phyloP scores from a whole-genome alignment of 495 filamentous ascomycete species.

The Hypoxylon perforatum region DNA sequence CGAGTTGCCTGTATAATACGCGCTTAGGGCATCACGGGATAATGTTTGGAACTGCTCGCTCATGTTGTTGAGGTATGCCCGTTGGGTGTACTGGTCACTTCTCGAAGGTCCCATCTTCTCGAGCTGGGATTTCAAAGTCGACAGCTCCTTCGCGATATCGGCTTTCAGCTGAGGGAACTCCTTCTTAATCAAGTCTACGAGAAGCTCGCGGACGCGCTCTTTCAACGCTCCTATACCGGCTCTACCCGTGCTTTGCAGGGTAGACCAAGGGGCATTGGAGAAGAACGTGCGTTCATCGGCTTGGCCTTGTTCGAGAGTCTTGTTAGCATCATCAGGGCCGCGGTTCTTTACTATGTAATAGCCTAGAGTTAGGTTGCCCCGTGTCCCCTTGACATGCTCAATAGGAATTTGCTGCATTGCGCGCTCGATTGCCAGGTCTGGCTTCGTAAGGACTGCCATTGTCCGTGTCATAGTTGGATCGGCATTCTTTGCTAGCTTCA shows the following conservation, averaged over 20 bases:
- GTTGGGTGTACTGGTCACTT: constrained; percentile 34
- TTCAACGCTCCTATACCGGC: constrained; percentile 64
- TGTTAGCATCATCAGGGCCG: constrained; percentile 50
- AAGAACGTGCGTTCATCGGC: constrained; percentile 54
- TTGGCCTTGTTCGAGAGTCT: constrained; percentile 45
- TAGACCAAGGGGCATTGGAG: constrained; percentile 54
- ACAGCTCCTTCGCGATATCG: constrained; percentile 58
- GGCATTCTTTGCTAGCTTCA: constrained; percentile 60
- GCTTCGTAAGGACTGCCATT: constrained; percentile 68
- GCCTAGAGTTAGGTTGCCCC: constrained; percentile 56
- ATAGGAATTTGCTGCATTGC: constrained; percentile 59
- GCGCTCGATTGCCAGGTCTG: constrained; percentile 64
- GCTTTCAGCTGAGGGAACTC: constrained; percentile 63
- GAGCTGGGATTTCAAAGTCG: constrained; percentile 45
- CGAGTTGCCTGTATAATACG: constrained; percentile 55
- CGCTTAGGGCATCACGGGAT: constrained; percentile 41
- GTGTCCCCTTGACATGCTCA: constrained; percentile 57
- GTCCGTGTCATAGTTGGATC: constrained; percentile 63
- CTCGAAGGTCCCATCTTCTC: constrained; percentile 54
- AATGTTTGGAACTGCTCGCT: constrained; percentile 56
- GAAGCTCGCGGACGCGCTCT: constrained; percentile 54
- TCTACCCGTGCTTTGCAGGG: constrained; percentile 52
- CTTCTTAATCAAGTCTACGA: constrained; percentile 58
- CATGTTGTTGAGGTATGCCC: constrained; percentile 52
- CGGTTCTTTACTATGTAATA: constrained; percentile 68